Conservation (phyloP, 148 eudicot genomes). For the Camellia granthamiana region DNA sequence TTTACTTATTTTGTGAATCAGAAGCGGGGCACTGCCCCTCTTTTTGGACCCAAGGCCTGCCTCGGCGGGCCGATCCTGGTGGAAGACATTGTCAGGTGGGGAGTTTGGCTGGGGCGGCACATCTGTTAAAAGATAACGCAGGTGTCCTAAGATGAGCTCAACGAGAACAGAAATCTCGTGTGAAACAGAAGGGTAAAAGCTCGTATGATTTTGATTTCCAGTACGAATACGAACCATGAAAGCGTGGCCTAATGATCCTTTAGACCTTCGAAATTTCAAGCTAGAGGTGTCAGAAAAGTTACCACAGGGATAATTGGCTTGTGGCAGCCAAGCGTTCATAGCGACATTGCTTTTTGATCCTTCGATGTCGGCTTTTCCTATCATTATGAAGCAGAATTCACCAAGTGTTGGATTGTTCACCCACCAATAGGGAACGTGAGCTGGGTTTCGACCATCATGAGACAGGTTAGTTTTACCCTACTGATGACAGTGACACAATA, state of each 20-base stretch:
- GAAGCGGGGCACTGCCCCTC: too few species aligned
- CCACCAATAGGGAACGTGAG: slow-evolving; percentile 23
- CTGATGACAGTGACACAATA: background rate
- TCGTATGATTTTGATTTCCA: slow-evolving; percentile 48
- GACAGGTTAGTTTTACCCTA: slow-evolving; percentile 19
- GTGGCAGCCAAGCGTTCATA: too few species aligned
- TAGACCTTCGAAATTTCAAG: background rate
- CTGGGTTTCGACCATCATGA: slow-evolving; percentile 20
- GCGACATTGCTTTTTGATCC: too few species aligned
- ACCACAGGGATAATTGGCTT: background rate
- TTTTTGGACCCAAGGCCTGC: too few species aligned
- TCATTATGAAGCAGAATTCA: background rate
- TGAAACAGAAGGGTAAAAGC: slow-evolving; percentile 64
- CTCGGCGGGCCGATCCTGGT: slow-evolving; percentile 27
- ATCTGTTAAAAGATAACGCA: slow-evolving; percentile 39
- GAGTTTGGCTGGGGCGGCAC: slow-evolving; percentile 15
- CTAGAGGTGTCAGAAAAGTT: slow-evolving; percentile 3
- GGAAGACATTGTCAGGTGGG: slow-evolving; percentile 2
- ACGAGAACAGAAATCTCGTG: slow-evolving; percentile 62
- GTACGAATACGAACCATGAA: slow-evolving; percentile 19
- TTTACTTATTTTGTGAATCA: too few species aligned
- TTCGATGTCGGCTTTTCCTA: too few species aligned
- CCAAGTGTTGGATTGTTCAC: slow-evolving; percentile 17
- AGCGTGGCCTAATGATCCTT: slow-evolving; percentile 1
- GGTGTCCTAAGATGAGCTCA: slow-evolving; percentile 62